phyloP scores from a whole-genome alignment of 257 asterid species.

The Marsdenia floribunda region DNA sequence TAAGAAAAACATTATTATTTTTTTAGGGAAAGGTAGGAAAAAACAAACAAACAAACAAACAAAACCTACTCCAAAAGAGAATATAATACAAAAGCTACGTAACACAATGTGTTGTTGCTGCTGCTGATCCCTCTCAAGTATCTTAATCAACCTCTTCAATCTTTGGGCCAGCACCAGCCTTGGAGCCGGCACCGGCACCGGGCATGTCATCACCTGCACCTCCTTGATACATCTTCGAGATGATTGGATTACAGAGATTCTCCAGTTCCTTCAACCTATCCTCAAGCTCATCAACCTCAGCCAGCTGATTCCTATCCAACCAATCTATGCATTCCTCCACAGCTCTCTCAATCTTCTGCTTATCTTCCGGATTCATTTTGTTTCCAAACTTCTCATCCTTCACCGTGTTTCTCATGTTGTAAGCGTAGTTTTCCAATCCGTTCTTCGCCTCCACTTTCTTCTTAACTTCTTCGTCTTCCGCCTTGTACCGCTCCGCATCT shows the following conservation, averaged over 20 bases:
- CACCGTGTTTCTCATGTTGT: conserved; percentile 57
- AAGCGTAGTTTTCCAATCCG: not conserved
- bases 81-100: too few species aligned
- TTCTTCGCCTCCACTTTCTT: conserved; percentile 56
- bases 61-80: too few species aligned
- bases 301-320: conserved; percentile 53
- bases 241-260: conserved; percentile 44
- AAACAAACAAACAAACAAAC: too few species aligned
- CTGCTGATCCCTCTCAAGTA: not conserved
- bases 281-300: conserved; percentile 60
- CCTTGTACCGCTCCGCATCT: conserved; percentile 57
- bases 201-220: conserved; percentile 30
- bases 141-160: conserved; percentile 61
- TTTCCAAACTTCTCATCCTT: conserved; percentile 47
- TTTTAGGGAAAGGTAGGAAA: too few species aligned
- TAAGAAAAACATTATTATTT: too few species aligned
- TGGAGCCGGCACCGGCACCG: conserved; percentile 2
- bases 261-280: conserved; percentile 52
- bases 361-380: conserved; percentile 32
- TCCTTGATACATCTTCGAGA: conserved; percentile 47
- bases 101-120: too few species aligned
- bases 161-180: conserved; percentile 38
- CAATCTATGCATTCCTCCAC: conserved; percentile 46
- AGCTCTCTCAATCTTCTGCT: conserved; percentile 37
- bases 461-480: conserved; percentile 56